Percentiles rank a stretch among this genome's conserved stretches.
Evolutionary conservation across 371 early-diverging fungal genomes (phyloP).

Genomic region (Fennellomyces sp.): DNA sequence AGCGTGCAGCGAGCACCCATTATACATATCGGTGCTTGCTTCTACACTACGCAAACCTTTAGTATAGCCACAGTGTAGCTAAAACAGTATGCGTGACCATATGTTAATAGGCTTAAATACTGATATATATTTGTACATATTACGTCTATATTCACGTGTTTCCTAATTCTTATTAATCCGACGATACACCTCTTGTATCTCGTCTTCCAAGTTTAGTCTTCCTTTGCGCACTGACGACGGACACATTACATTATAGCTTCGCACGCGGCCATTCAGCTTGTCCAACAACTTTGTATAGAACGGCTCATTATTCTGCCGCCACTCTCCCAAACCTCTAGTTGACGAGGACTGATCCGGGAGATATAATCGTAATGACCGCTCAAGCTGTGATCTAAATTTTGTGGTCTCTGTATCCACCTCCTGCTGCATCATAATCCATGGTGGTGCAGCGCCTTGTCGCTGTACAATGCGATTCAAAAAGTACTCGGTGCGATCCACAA

Average conservation of each 20-base stretch:
- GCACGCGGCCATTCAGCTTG: slow-evolving; percentile 15
- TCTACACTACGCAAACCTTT: too few species aligned
- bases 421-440: slow-evolving; percentile 53
- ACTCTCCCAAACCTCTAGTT: slow-evolving; percentile 8
- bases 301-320: slow-evolving; percentile 13
- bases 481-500: slow-evolving; percentile 42
- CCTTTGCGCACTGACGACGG: slow-evolving; percentile 29
- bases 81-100: too few species aligned
- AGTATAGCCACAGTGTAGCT: too few species aligned
- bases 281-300: slow-evolving; percentile 19
- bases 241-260: slow-evolving; percentile 42
- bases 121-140: too few species aligned
- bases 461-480: slow-evolving; percentile 56
- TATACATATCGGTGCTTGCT: too few species aligned
- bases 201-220: slow-evolving; percentile 21
- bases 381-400: slow-evolving; percentile 30
- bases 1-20: too few species aligned
- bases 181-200: slow-evolving; percentile 11
- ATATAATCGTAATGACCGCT: slow-evolving; percentile 7
- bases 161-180: too few species aligned
- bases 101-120: too few species aligned
- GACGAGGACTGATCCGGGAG: background rate
- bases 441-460: slow-evolving; percentile 48
- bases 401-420: slow-evolving; percentile 46
- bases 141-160: too few species aligned